Base-by-base conservation (phyloP, 345 rosid species). In the Cardamine chenopodiifolia region DNA sequence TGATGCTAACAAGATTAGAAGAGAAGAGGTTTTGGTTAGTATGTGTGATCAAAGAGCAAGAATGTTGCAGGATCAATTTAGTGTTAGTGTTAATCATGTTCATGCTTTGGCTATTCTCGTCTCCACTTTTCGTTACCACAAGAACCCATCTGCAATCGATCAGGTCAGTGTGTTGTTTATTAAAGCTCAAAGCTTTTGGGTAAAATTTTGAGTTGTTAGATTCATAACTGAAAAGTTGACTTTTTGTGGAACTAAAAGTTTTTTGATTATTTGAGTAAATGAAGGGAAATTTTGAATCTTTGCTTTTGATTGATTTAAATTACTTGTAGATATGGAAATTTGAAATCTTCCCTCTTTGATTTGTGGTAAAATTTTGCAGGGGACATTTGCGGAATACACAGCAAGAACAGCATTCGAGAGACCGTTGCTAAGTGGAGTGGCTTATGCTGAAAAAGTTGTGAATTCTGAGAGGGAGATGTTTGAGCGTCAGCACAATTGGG, bases 21-120 rank as follows among this genome's bases (percentile, higher is more conserved):
- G 97, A 80, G 83, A 84, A 75, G 99, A 95, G 53, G 88, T 82
- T 15, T 56, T 95, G 79, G 84, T 80, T 6, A 87, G 91, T 69
- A 95, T 92, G 99, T 95, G 99, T 83, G 97, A 95, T 77, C 92
- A 90, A 68, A 84, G 99, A 78, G 97, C 99, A 0, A 85, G 99
- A 69, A 95, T 95, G 97, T 77, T 95, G 84, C 97, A 95, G 71
- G 99, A 95, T 84, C 99, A 89, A 64, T 95, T 95, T 72, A 89
- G 79, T 85, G 99, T 95, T 74, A 91, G 97, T 79, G 99, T 91
- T 62, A 95, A 95, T 70, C 99, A 95, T 85, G 97, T 95, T 49
- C 99, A 95, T 67, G 99, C 97, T 66, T 88, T 95, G 68, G 96
- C 99, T 67, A 86, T 95, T 78, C 96, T 95, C 59, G 96, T 95